Evolutionary conservation across 1,284 basidiomycete species (phyloP), one percentile per base, ranked within the genome.

Genomic region (Ganoderma resinaceum): DNA sequence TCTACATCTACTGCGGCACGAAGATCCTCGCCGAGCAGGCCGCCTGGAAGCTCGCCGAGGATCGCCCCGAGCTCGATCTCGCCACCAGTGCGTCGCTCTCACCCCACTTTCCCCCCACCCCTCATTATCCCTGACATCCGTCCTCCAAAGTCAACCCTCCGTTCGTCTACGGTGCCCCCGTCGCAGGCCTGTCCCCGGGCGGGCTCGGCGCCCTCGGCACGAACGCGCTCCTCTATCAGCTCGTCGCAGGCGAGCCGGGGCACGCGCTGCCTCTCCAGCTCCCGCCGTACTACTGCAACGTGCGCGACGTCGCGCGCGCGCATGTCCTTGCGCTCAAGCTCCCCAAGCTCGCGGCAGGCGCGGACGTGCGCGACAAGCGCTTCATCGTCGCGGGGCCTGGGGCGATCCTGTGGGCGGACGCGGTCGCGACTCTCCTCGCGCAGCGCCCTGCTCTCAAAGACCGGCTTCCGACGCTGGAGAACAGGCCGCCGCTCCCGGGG

Each of bases 221-320:
- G 14, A 71, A 71, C 62, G 42, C 33, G 20, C 66, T 70, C 40
- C 52, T 71, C 53, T 69, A 70, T 52, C 65, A 62, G 53, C 69
- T 73, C 63, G 62, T 73, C 53, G 64, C 65, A 2, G 70, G 66
- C 43, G 59, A 61, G 26, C 61, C 62, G 5, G 66, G 64, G 5
- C 66, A 64, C 2, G 66, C 70, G 16, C 66, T 68, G 18, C 66
- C 66, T 1, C 26, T 26, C 16, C 63, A 68, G 73, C 46, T 65
- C 7, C 53, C 66, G 23, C 69, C 69, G 11, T 67, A 23, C 58
- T 70, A 57, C 43, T 65, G 63, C 60, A 74, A 79, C 65, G 75
- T 78, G n/a, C 71, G 74, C 35, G 78, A 79, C 67, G 75, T 72
- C 42, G 78, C 78, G 18, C 68, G 65, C 2, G 74, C 70, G 1